These are phyloP conservation scores for Dacryopinax spathularia DNA, from an alignment of 768 basidiomycete species.

Conservation along the genomic window DNA sequence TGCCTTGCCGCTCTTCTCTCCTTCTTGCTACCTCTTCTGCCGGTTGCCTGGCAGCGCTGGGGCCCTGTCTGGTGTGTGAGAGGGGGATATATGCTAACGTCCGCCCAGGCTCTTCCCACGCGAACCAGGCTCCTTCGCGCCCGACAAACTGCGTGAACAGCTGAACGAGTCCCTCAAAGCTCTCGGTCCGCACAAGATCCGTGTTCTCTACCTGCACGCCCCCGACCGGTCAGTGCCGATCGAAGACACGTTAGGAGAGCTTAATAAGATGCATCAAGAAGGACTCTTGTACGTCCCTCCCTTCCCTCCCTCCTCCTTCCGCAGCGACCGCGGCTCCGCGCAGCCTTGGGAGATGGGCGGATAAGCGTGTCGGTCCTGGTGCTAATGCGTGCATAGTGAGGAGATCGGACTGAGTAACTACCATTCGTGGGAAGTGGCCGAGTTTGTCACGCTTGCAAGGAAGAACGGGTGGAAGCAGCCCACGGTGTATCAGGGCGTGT, in stretches of 20 bases:
- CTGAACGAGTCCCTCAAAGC: conserved; percentile 34
- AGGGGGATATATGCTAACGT: background rate
- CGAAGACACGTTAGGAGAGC: conserved; percentile 38
- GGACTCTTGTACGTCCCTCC: conserved; percentile 36
- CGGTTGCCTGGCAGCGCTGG: background rate
- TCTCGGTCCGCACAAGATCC: conserved; percentile 34
- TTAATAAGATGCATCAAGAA: conserved; percentile 42
- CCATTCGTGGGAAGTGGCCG: conserved; percentile 37
- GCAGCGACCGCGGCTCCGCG: background rate
- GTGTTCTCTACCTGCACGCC: conserved; percentile 45
- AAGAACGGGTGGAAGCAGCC: background rate
- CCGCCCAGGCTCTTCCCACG: conserved; percentile 29
- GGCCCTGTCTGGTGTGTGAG: background rate
- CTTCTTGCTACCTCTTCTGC: background rate
- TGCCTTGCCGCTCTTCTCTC: no score
- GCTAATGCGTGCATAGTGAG: conserved; percentile 25
- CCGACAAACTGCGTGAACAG: conserved; percentile 30
- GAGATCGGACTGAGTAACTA: conserved; percentile 53
- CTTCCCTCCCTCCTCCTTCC: background rate
- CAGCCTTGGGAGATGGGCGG: no score
- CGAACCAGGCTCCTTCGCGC: conserved; percentile 31
- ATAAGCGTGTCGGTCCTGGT: background rate
- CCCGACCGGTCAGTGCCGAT: conserved; percentile 46
- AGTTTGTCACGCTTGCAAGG: background rate
- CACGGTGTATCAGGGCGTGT: background rate